Evolutionary conservation across 192 early-diverging fungal species (phyloP).

Genomic region (Spizellomyces sp.): DNA sequence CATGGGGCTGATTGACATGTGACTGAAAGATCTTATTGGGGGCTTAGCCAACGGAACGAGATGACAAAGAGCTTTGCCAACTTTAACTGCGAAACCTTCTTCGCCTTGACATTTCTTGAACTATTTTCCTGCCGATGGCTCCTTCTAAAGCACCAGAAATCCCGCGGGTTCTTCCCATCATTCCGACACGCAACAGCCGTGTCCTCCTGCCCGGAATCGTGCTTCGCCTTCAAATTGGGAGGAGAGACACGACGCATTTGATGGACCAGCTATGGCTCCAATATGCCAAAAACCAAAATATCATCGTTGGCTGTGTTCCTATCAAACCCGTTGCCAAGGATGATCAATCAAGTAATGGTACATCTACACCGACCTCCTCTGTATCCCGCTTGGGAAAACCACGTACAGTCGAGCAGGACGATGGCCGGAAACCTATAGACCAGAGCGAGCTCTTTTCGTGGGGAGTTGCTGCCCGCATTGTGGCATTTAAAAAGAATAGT

Average conservation of each 20-base stretch:
- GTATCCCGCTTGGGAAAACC: background rate
- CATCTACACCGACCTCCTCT: background rate
- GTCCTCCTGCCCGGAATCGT: slow-evolving; percentile 70
- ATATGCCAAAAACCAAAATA: slow-evolving; percentile 18
- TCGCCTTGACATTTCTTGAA: no score
- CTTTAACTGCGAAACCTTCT: no score
- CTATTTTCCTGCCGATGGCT: no score
- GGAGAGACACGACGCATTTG: slow-evolving; percentile 56
- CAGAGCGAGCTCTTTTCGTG: slow-evolving; percentile 59
- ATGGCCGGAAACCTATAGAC: slow-evolving; percentile 42
- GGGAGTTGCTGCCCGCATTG: slow-evolving; percentile 48
- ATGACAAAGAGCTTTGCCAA: no score
- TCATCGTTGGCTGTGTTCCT: slow-evolving; percentile 35
- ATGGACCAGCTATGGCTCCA: slow-evolving; percentile 50
- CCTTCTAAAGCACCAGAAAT: slow-evolving; percentile 8
- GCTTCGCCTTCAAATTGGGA: slow-evolving; percentile 57
- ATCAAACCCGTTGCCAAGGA: slow-evolving; percentile 3
- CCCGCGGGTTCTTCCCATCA: slow-evolving; percentile 34
- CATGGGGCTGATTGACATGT: no score
- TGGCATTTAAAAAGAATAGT: slow-evolving; percentile 33
- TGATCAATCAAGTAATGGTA: background rate
- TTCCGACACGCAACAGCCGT: slow-evolving; percentile 43
- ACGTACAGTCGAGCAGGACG: slow-evolving; percentile 1
- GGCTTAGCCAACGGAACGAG: no score
- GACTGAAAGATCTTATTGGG: no score